Evolutionary conservation across 176 grass and related monocot species (phyloP), one percentile per base, ranked within the genome.

Genomic region (Melocanna baccifera): DNA sequence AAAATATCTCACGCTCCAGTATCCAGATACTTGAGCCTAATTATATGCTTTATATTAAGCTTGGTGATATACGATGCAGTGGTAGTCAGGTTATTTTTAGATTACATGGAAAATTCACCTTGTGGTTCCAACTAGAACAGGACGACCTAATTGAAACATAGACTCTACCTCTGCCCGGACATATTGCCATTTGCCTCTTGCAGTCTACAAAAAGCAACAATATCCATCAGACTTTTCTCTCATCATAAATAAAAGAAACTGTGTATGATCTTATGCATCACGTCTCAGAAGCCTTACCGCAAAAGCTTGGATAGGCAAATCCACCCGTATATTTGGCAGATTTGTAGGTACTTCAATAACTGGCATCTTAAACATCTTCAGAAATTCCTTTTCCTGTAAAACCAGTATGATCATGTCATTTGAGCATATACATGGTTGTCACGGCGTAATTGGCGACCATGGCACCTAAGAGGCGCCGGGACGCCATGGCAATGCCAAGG

Each of bases 281-380:
- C 16, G 63, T 63, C 45, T 80, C 25, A 48, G 45, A 79, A 86
- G 75, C 22, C 70, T 81, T 93, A 95, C 95, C 9, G 95, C 95
- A 98, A 98, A 98, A 83, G 95, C 92, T 88, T 95, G 95, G 88
- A 93, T 93, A 90, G 92, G 91, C 69, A 98, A 87, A 88, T 95
- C 95, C 46, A 82, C 47, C 41, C 95, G 88, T 68, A 98, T 95
- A 90, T 98, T 98, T 45, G 91, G 87, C 81, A 98, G 83, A 93
- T 98, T 98, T 11, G 92, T 98, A 50, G 95, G 95, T 16, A 98
- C 88, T 84, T 98, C 95, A 57, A 98, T 92, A 83, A 98, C 95
- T 68, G 95, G 95, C 85, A 93, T 98, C 79, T 92, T 92, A 88
- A 98, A 98, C 95, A 98, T 98, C 89, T 98, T 98, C 43, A 95